These are phyloP conservation scores for Artemisia tridentata DNA, from an alignment of 129 eudicot genomes.

Conservation along the genomic window DNA sequence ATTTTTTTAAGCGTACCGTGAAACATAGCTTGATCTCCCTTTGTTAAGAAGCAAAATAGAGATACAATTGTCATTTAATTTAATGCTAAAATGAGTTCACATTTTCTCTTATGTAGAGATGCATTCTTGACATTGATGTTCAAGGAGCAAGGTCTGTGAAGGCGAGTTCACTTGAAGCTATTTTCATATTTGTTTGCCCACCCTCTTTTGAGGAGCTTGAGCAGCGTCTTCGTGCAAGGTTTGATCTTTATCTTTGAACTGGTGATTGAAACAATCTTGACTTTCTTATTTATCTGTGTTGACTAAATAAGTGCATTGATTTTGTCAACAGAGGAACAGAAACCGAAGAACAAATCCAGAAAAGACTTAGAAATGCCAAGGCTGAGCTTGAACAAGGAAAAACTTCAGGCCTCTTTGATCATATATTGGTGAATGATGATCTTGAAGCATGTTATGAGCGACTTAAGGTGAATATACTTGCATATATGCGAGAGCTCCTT, in stretches of 20 bases:
- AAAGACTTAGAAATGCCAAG: slow-evolving; percentile 69
- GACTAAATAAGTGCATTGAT: slow-evolving; percentile 7
- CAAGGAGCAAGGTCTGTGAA: slow-evolving; percentile 97
- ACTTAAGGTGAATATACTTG: slow-evolving; percentile 55
- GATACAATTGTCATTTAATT: background rate
- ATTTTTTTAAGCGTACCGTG: background rate
- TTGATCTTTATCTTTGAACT: slow-evolving; percentile 14
- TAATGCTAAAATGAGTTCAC: slow-evolving; percentile 10
- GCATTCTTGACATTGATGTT: slow-evolving; percentile 97
- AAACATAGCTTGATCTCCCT: background rate
- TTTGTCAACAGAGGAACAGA: slow-evolving; percentile 65
- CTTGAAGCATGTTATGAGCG: slow-evolving; percentile 56
- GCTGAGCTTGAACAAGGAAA: slow-evolving; percentile 67
- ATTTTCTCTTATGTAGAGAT: slow-evolving; percentile 67
- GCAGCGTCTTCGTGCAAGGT: slow-evolving; percentile 91
- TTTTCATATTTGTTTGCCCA: slow-evolving; percentile 81
- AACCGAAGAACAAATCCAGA: slow-evolving; percentile 80
- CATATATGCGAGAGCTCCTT: background rate
- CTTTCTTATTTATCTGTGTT: background rate
- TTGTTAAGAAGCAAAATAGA: background rate
- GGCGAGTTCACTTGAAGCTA: slow-evolving; percentile 84
- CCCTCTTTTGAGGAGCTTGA: slow-evolving; percentile 96
- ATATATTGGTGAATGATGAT: slow-evolving; percentile 65
- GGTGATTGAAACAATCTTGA: background rate
- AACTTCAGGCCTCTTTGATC: slow-evolving; percentile 69